A percentile compares a stretch with the other conserved stretches of the same genome.
phyloP scores from a whole-genome alignment of 176 grass and related monocot genomes.

The Paspalum notatum region DNA sequence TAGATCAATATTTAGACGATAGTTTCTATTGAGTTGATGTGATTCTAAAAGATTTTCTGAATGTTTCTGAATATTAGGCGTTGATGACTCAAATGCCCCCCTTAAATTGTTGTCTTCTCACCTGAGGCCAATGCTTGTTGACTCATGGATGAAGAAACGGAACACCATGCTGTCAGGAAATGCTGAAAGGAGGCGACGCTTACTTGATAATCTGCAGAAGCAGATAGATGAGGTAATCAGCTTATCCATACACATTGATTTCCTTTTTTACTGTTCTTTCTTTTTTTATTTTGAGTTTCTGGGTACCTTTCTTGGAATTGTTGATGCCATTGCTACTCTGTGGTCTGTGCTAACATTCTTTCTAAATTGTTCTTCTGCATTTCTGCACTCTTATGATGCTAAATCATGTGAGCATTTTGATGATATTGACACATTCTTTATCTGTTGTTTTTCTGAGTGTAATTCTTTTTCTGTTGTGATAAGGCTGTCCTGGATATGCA shows the following conservation, averaged over 20 bases:
- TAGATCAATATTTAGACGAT: constrained; percentile 35
- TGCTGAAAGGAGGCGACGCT: constrained; percentile 74
- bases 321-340: not conserved
- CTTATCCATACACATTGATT: constrained; percentile 19
- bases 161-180: constrained; percentile 88
- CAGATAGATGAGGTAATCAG: constrained; percentile 87
- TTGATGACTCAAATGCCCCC: constrained; percentile 57
- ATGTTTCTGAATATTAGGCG: constrained; percentile 52
- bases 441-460: not conserved
- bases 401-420: not conserved
- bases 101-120: constrained; percentile 72
- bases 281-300: constrained; percentile 7
- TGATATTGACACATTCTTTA: constrained; percentile 13
- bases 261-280: constrained; percentile 16
- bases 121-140: constrained; percentile 89
- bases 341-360: not conserved
- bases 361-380: constrained; percentile 12
- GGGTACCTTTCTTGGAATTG: not conserved
- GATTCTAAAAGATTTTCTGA: constrained; percentile 22
- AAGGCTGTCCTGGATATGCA: constrained; percentile 93
- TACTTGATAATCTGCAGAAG: constrained; percentile 92
- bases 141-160: constrained; percentile 83
- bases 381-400: constrained; percentile 12
- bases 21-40: constrained; percentile 16
- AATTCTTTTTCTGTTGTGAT: constrained; percentile 37